Evolutionary conservation across 2,329 filamentous ascomycete species (phyloP).

Genomic region (Exophiala oligosperma): DNA sequence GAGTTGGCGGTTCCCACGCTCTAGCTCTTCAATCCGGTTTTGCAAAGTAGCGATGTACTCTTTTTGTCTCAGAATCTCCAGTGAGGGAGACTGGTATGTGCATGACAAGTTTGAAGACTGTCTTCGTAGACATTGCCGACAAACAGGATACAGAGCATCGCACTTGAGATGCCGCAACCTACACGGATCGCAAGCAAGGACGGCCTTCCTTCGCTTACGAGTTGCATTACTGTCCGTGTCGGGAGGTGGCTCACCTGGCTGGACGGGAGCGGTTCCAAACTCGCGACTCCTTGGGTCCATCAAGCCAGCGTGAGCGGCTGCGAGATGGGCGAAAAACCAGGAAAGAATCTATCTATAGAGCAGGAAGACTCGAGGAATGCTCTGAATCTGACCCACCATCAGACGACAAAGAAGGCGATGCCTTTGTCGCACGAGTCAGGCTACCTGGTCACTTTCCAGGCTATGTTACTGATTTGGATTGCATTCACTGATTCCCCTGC

Average conservation of each 20-base stretch:
- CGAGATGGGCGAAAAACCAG: too few relatives aligned
- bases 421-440: too few relatives aligned
- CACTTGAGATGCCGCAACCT: slow-evolving; percentile 44
- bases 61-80: slow-evolving; percentile 38
- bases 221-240: background rate
- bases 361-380: too few relatives aligned
- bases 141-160: slow-evolving; percentile 47
- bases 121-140: slow-evolving; percentile 42
- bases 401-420: too few relatives aligned
- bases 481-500: too few relatives aligned
- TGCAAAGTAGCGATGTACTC: slow-evolving; percentile 33
- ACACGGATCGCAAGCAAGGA: slow-evolving; percentile 45
- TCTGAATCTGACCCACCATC: too few relatives aligned
- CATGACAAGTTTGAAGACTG: slow-evolving; percentile 27
- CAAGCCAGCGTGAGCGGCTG: background rate
- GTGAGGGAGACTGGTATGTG: slow-evolving; percentile 41
- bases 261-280: background rate
- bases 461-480: too few relatives aligned
- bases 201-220: slow-evolving; percentile 30
- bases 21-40: slow-evolving; percentile 33
- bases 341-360: too few relatives aligned
- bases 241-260: background rate
- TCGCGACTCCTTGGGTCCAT: background rate
- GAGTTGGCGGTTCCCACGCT: slow-evolving; percentile 22
- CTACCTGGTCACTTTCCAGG: too few relatives aligned